Evolutionary conservation across 768 basidiomycete genomes (phyloP), one percentile per base, ranked within the genome.

Genomic region (Suillus placidus): DNA sequence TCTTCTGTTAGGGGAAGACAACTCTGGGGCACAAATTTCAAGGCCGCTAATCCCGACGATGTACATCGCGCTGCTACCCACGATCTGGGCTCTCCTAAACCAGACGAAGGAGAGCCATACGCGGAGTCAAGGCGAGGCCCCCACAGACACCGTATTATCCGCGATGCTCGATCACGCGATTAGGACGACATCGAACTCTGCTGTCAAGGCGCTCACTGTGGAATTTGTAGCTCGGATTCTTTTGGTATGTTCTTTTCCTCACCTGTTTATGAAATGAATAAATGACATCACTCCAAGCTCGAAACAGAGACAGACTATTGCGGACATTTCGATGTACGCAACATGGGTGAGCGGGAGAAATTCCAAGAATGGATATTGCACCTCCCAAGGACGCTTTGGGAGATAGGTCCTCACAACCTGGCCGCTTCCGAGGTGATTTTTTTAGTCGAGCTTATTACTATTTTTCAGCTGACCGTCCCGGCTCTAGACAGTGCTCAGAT

Each of bases 371-470:
- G 95, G 94, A 68, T 94, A 20, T 74, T 83, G 34, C 87, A 91
- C 68, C 83, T 97, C 52, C 94, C 95, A 0, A 90, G 87, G 76
- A 83, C 84, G 7, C 80, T 98, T 5, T 98, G 96, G 96, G 95
- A 98, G 75, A 76, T 91, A 12, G 90, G 90, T 4, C 77, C 76
- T 12, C 84, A 76, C 62, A 85, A 93, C 72, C 73, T 84, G 20
- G 69, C 75, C 1, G 78, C 84, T 5, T 88, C 89, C 0, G 87
- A 92, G 84, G 94, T 92, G 60, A 68, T 40, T 62, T 30, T 43
- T 34, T 38, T 18, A 10, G 45, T 30, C 26, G 8, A 35, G 58
- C 4, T 52, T 57, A 52, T 38, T 32, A 4, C 54, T 20, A 26
- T 30, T 47, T 55, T 57, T 35, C 49, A 37, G 23, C 58, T 68